These are phyloP conservation scores for Wickerhamomyces pijperi DNA, from an alignment of 805 yeast species.

Conservation along the genomic window DNA sequence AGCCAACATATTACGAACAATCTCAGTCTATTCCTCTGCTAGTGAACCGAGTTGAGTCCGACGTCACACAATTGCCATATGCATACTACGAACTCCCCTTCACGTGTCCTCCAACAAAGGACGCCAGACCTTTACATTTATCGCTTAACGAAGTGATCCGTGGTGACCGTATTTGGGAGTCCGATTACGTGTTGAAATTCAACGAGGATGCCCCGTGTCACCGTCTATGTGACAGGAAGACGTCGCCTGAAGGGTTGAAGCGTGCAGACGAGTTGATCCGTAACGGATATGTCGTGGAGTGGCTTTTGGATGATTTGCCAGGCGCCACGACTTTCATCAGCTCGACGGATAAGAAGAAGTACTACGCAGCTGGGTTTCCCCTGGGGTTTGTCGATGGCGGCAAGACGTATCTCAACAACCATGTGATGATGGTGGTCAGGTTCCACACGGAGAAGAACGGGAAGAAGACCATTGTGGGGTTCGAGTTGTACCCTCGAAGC, in stretches of 20 bases:
- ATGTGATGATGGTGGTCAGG: conserved; percentile 70
- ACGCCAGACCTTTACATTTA: conserved; percentile 49
- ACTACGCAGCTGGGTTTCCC: conserved; percentile 82
- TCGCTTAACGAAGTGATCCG: conserved; percentile 68
- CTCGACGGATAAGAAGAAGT: conserved; percentile 45
- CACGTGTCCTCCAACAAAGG: conserved; percentile 56
- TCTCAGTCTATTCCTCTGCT: conserved; percentile 59
- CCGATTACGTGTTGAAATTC: conserved; percentile 56
- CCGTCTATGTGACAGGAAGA: conserved; percentile 56
- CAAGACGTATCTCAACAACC: conserved; percentile 62
- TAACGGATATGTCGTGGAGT: conserved; percentile 67
- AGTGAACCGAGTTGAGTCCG: conserved; percentile 73
- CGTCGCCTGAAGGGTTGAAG: conserved; percentile 36
- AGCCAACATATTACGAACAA: conserved; percentile 23
- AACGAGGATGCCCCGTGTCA: conserved; percentile 57
- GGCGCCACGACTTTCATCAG: conserved; percentile 77
- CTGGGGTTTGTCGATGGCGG: conserved; percentile 57
- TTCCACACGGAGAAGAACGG: conserved; percentile 42
- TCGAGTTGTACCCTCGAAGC: conserved; percentile 82
- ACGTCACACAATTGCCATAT: conserved; percentile 64
- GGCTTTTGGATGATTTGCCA: conserved; percentile 77
- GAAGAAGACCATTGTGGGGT: conserved; percentile 63
- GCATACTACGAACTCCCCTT: conserved; percentile 71
- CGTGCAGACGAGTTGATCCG: conserved; percentile 52
- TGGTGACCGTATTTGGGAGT: conserved; percentile 73